These are phyloP conservation scores for Aspergillus alliaceus DNA, from an alignment of 2,329 filamentous ascomycete genomes.

Conservation along the genomic window DNA sequence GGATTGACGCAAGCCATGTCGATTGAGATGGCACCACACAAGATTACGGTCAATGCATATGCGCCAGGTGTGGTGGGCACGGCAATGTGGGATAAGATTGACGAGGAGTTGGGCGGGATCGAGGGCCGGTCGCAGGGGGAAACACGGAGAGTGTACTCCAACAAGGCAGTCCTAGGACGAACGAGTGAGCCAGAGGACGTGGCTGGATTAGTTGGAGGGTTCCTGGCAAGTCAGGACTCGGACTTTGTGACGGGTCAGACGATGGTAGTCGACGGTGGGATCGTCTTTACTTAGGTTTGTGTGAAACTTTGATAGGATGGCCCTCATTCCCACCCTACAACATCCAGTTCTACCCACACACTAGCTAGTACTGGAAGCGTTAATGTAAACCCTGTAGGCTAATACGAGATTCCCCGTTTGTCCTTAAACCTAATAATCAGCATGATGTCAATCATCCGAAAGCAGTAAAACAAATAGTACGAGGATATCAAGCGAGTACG, in stretches of 20 bases:
- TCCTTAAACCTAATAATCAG: background rate
- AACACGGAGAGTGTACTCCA: constrained; percentile 55
- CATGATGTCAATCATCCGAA: background rate
- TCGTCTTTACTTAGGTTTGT: constrained; percentile 47
- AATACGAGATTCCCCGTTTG: background rate
- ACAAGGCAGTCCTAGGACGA: constrained; percentile 58
- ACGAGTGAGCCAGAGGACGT: constrained; percentile 65
- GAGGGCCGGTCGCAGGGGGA: constrained; percentile 53
- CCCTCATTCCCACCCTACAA: too few species aligned
- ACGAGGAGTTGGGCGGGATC: constrained; percentile 57
- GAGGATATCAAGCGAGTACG: background rate
- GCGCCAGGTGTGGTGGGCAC: constrained; percentile 68
- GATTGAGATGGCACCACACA: constrained; percentile 63
- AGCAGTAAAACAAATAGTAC: background rate
- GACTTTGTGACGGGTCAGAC: constrained; percentile 69
- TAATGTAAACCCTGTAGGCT: too few species aligned
- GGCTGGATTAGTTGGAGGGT: constrained; percentile 61
- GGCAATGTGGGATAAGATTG: constrained; percentile 68
- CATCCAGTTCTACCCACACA: background rate
- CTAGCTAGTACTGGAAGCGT: too few species aligned
- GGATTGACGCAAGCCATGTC: constrained; percentile 67
- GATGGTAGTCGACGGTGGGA: constrained; percentile 61
- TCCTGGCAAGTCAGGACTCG: constrained; percentile 58
- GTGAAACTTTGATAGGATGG: too few species aligned
- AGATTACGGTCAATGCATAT: constrained; percentile 68